A percentile compares a stretch with the other conserved stretches of the same genome.
Evolutionary conservation across 2,329 filamentous ascomycete genomes (phyloP).

Genomic region (Fusarium sp.): DNA sequence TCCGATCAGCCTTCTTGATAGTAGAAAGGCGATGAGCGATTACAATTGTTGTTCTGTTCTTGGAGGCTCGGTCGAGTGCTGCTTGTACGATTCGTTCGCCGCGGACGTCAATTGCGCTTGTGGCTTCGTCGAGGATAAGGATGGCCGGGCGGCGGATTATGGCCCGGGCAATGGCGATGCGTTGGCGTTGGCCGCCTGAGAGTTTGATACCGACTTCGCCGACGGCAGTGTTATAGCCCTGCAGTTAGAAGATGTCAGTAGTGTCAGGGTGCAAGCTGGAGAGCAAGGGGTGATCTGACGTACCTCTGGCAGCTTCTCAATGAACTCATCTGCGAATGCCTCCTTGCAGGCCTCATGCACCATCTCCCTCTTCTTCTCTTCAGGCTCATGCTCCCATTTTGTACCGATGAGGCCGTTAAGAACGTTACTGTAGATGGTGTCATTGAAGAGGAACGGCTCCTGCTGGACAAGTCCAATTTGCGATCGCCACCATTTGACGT

Average conservation of each 20-base stretch:
- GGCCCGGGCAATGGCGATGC: slow-evolving; percentile 79
- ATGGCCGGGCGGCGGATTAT: slow-evolving; percentile 77
- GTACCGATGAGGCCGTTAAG: slow-evolving; percentile 66
- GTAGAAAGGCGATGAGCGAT: slow-evolving; percentile 81
- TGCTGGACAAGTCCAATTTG: slow-evolving; percentile 74
- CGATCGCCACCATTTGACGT: slow-evolving; percentile 70
- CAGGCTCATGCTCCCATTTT: slow-evolving; percentile 60
- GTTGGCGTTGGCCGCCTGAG: slow-evolving; percentile 83
- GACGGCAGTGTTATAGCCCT: slow-evolving; percentile 78
- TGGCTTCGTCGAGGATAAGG: slow-evolving; percentile 81
- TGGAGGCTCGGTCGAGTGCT: slow-evolving; percentile 69
- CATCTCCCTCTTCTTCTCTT: slow-evolving; percentile 66
- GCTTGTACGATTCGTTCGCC: slow-evolving; percentile 71
- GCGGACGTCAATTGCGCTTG: slow-evolving; percentile 69
- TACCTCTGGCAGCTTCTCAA: slow-evolving; percentile 69
- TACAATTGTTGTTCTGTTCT: slow-evolving; percentile 74
- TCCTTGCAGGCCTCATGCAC: slow-evolving; percentile 73
- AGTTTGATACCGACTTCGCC: slow-evolving; percentile 82
- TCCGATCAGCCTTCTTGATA: slow-evolving; percentile 80
- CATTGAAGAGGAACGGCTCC: slow-evolving; percentile 74
- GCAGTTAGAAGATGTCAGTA: no score
- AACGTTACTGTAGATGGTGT: slow-evolving; percentile 71
- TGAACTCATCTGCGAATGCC: slow-evolving; percentile 76
- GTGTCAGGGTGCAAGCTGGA: background rate
- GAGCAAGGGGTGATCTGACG: background rate